Percentiles rank a stretch among this genome's conserved stretches.
These are phyloP conservation scores for Medicago truncatula DNA, from an alignment of 306 rosid genomes.

Conservation along the genomic window MtrunA17r5.0-ANR NC_053043.1:17696001-17696500, in stretches of 20 bases:
- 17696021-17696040: neutral
- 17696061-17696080: no score
- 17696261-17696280: neutral
- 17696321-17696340: conserved; percentile 7
- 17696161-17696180: neutral
- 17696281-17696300: conserved; percentile 15
- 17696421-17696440: conserved; percentile 22
- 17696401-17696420: conserved; percentile 17
- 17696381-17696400: conserved; percentile 10
- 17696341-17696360: neutral
- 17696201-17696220: conserved; percentile 25
- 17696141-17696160: neutral
- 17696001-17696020: neutral
- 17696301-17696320: neutral
- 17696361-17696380: conserved; percentile 16
- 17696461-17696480: conserved; percentile 9
- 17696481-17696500: conserved; percentile 17
- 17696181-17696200: neutral
- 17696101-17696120: no score
- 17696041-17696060: no score
- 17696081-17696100: no score
- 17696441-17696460: neutral
- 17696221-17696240: neutral
- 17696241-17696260: conserved; percentile 1
- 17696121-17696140: no score